phyloP scores from a whole-genome alignment of 352 stramenopile genomes.

The Phytopythium helicoides region DNA sequence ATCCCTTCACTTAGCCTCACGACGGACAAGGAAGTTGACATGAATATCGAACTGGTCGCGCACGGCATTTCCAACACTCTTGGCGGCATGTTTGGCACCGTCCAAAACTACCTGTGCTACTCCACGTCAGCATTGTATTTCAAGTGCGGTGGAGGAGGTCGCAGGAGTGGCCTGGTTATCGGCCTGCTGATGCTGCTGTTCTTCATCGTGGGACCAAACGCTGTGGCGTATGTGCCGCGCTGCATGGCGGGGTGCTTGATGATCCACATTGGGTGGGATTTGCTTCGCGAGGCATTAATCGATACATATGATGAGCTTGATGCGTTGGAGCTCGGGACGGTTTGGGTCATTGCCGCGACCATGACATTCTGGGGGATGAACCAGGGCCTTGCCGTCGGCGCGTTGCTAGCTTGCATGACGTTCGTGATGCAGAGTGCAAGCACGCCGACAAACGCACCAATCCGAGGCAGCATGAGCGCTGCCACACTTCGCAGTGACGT shows the following conservation, averaged over 20 bases:
- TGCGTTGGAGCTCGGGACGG: slow-evolving; percentile 86
- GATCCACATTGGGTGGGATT: slow-evolving; percentile 89
- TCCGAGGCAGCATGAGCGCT: slow-evolving; percentile 90
- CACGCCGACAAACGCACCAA: slow-evolving; percentile 78
- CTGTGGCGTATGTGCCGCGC: slow-evolving; percentile 85
- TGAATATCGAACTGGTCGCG: slow-evolving; percentile 91
- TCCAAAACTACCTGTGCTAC: slow-evolving; percentile 93
- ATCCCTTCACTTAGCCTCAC: slow-evolving; percentile 89
- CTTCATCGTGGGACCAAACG: slow-evolving; percentile 87
- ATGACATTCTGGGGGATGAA: slow-evolving; percentile 95
- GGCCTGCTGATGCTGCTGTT: slow-evolving; percentile 73
- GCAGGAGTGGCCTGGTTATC: slow-evolving; percentile 62
- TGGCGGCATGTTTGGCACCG: slow-evolving; percentile 78
- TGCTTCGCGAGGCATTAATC: slow-evolving; percentile 89
- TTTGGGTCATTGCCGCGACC: slow-evolving; percentile 88
- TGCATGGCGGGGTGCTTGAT: slow-evolving; percentile 93
- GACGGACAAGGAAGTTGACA: slow-evolving; percentile 86
- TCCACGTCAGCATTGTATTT: slow-evolving; percentile 85
- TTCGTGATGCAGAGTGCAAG: slow-evolving; percentile 90
- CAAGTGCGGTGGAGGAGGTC: slow-evolving; percentile 82
- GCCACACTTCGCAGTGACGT: slow-evolving; percentile 85
- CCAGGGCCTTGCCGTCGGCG: slow-evolving; percentile 83
- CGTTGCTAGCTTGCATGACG: slow-evolving; percentile 84
- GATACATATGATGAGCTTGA: slow-evolving; percentile 89
- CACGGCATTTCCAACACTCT: slow-evolving; percentile 92